Conservation (phyloP, 352 stramenopile species). For the Pythium brassicae region DNA sequence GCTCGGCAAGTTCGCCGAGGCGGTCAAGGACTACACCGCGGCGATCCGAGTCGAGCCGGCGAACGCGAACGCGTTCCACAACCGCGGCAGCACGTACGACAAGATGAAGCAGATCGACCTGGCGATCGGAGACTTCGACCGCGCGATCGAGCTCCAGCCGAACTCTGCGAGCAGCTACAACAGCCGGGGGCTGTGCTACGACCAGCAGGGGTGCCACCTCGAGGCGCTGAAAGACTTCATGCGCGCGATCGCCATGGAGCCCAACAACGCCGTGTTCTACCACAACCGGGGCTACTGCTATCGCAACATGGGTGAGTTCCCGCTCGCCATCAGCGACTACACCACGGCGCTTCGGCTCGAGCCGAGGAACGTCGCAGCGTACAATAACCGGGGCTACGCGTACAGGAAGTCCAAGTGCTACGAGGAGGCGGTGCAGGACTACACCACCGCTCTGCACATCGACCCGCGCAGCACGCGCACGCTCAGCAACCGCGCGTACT, state of each 20-base stretch:
- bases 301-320: conserved; percentile 75
- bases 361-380: conserved; percentile 63
- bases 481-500: conserved; percentile 84
- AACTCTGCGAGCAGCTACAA: conserved; percentile 75
- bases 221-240: conserved; percentile 79
- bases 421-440: conserved; percentile 68
- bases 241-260: conserved; percentile 56
- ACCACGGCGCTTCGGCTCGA: conserved; percentile 57
- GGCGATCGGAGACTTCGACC: conserved; percentile 70
- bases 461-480: conserved; percentile 77
- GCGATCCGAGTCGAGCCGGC: conserved; percentile 59
- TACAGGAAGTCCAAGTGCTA: conserved; percentile 69
- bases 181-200: conserved; percentile 70
- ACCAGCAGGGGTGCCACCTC: conserved; percentile 53
- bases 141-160: conserved; percentile 53
- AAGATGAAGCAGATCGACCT: conserved; percentile 59
- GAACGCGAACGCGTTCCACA: conserved; percentile 83
- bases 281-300: conserved; percentile 87
- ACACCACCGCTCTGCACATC: conserved; percentile 60
- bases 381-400: conserved; percentile 86
- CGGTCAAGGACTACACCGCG: conserved; percentile 72
- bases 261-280: conserved; percentile 70
- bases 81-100: conserved; percentile 76
- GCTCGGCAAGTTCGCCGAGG: conserved; percentile 55
- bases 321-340: conserved; percentile 64